Evolutionary conservation across 73 alveolate species (phyloP).

Genomic region (Blepharisma japonicum): DNA sequence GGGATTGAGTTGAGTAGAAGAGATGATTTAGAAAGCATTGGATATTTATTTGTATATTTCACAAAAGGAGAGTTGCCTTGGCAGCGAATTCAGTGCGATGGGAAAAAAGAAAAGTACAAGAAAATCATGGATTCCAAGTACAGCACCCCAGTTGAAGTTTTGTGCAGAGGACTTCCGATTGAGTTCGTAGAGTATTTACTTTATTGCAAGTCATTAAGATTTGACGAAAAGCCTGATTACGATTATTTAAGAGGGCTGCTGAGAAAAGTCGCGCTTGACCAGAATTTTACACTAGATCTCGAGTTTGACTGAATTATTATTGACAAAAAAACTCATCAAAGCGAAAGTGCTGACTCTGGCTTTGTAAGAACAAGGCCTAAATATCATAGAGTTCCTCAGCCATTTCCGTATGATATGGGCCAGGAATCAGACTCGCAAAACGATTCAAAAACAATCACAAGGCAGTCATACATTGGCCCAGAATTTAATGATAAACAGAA

Average conservation of each 20-base stretch:
- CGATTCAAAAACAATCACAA: too few relatives aligned
- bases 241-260: constrained; percentile 34
- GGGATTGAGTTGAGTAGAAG: constrained; percentile 77
- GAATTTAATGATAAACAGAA: not conserved
- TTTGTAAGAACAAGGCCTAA: too few relatives aligned
- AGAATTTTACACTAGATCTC: too few relatives aligned
- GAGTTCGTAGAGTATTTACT: constrained; percentile 56
- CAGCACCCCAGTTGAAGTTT: constrained; percentile 54
- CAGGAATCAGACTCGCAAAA: too few relatives aligned
- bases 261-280: not conserved
- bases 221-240: constrained; percentile 66
- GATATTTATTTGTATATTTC: constrained; percentile 63
- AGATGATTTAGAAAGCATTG: constrained; percentile 78
- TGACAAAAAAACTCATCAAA: too few relatives aligned
- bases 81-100: constrained; percentile 46
- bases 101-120: constrained; percentile 57
- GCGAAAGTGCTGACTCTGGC: too few relatives aligned
- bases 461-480: constrained; percentile 44
- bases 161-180: constrained; percentile 58
- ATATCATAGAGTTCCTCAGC: too few relatives aligned
- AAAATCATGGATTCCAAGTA: constrained; percentile 57
- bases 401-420: too few relatives aligned
- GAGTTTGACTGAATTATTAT: too few relatives aligned
- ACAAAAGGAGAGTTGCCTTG: constrained; percentile 67
- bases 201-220: constrained; percentile 47